These are phyloP conservation scores for Emergomyces africanus DNA, from an alignment of 2,329 filamentous ascomycete genomes.

Conservation along the genomic window DNA sequence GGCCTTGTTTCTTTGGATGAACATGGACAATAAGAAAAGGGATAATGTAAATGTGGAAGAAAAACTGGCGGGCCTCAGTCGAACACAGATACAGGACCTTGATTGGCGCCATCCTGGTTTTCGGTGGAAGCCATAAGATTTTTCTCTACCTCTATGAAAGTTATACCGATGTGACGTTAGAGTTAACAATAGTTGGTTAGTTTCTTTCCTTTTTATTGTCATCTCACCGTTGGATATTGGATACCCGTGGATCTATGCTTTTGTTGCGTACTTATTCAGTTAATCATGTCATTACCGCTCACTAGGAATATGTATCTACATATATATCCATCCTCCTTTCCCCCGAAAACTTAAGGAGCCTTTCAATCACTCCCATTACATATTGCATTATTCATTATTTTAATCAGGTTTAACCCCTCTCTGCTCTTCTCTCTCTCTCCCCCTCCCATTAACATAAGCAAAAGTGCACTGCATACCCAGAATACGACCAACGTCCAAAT, in stretches of 20 bases:
- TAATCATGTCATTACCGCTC: not conserved
- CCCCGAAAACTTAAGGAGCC: not conserved
- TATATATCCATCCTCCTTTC: too few relatives aligned
- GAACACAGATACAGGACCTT: slow-evolving; percentile 44
- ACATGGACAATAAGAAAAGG: slow-evolving; percentile 47
- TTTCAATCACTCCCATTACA: not conserved
- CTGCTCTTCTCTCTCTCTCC: not conserved
- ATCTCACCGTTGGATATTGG: not conserved
- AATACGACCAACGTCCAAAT: not conserved
- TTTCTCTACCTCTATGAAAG: not conserved
- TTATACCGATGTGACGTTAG: not conserved
- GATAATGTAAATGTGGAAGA: slow-evolving; percentile 42
- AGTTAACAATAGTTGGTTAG: not conserved
- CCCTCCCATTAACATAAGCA: not conserved
- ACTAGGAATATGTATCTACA: too few relatives aligned
- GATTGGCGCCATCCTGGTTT: slow-evolving; percentile 57
- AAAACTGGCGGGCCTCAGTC: slow-evolving; percentile 42
- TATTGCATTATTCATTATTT: not conserved
- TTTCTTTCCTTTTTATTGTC: not conserved
- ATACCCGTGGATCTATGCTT: not conserved
- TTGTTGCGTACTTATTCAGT: not conserved
- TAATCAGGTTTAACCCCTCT: not conserved
- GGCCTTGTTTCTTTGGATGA: slow-evolving; percentile 47
- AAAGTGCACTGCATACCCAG: too few relatives aligned
- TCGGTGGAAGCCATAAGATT: slow-evolving; percentile 41